Evolutionary conservation across 306 rosid species (phyloP).

Genomic region (Malus asiatica): DNA sequence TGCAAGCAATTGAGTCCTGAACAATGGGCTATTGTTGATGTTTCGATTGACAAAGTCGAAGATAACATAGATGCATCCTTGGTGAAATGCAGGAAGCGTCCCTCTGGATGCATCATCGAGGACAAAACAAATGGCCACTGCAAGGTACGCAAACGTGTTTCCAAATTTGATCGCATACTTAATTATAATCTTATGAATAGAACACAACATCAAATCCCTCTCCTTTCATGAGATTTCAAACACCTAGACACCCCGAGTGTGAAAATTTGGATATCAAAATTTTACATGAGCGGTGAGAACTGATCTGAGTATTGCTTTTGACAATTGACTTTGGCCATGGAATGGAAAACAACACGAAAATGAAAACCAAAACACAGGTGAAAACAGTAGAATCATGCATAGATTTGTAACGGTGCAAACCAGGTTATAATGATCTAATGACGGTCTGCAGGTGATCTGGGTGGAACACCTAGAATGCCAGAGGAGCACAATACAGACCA

Average conservation of each 20-base stretch:
- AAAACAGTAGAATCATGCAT: conserved; percentile 8
- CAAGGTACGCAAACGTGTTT: conserved; percentile 42
- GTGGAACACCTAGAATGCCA: conserved; percentile 96
- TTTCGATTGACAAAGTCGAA: conserved; percentile 85
- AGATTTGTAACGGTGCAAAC: not conserved
- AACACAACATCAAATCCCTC: not conserved
- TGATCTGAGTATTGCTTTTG: not conserved
- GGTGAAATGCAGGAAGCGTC: conserved; percentile 84
- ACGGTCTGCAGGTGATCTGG: conserved; percentile 60
- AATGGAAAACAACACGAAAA: conserved; percentile 25
- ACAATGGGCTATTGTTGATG: conserved; percentile 87
- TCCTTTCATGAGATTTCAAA: not conserved
- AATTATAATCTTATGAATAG: not conserved
- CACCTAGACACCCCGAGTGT: not conserved
- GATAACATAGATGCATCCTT: conserved; percentile 73
- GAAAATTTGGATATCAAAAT: not conserved
- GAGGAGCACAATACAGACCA: conserved; percentile 60
- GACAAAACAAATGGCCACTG: conserved; percentile 94
- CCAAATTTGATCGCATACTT: not conserved
- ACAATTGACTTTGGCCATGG: conserved; percentile 19
- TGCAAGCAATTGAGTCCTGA: conserved; percentile 77
- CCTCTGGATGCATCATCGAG: conserved; percentile 93
- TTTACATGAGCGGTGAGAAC: not conserved
- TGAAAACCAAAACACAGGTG: conserved; percentile 15
- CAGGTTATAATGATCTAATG: not conserved